A percentile compares a stretch with the other conserved stretches of the same genome.
phyloP scores from a whole-genome alignment of 2,329 filamentous ascomycete genomes.

The Neocatenulostroma microsporum region DNA sequence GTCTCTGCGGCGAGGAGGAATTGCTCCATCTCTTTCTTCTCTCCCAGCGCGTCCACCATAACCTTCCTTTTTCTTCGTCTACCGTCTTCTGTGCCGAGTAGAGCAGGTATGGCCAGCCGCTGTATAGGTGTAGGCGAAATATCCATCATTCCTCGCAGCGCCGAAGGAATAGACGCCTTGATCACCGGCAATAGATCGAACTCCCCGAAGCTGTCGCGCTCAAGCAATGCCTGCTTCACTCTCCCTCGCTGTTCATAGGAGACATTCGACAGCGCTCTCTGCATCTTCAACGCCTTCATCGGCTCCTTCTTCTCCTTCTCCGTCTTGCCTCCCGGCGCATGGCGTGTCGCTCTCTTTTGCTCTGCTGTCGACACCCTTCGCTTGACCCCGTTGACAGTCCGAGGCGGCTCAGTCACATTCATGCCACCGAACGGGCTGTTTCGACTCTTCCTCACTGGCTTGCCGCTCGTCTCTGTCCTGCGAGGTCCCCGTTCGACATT shows the following conservation, averaged over 20 bases:
- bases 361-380: slow-evolving; percentile 34
- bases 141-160: slow-evolving; percentile 65
- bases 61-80: slow-evolving; percentile 27
- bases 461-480: slow-evolving; percentile 21
- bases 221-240: slow-evolving; percentile 54
- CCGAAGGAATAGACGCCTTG: slow-evolving; percentile 66
- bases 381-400: slow-evolving; percentile 16
- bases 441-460: slow-evolving; percentile 32
- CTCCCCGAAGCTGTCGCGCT: slow-evolving; percentile 70
- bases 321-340: slow-evolving; percentile 43
- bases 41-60: slow-evolving; percentile 16
- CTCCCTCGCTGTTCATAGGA: slow-evolving; percentile 62
- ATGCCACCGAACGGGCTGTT: slow-evolving; percentile 53
- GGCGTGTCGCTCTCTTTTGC: slow-evolving; percentile 44
- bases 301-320: slow-evolving; percentile 44
- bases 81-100: slow-evolving; percentile 54
- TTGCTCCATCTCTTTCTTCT: slow-evolving; percentile 43
- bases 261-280: slow-evolving; percentile 66
- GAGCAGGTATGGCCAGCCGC: slow-evolving; percentile 73
- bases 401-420: slow-evolving; percentile 43
- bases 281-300: slow-evolving; percentile 90
- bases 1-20: slow-evolving; percentile 92
- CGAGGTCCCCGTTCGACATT: slow-evolving; percentile 32
- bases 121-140: slow-evolving; percentile 83
- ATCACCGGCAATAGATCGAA: slow-evolving; percentile 68